Percentiles rank a stretch among this genome's conserved stretches.
phyloP scores from a whole-genome alignment of 1,284 basidiomycete genomes.

The Caloboletus firmus region DNA sequence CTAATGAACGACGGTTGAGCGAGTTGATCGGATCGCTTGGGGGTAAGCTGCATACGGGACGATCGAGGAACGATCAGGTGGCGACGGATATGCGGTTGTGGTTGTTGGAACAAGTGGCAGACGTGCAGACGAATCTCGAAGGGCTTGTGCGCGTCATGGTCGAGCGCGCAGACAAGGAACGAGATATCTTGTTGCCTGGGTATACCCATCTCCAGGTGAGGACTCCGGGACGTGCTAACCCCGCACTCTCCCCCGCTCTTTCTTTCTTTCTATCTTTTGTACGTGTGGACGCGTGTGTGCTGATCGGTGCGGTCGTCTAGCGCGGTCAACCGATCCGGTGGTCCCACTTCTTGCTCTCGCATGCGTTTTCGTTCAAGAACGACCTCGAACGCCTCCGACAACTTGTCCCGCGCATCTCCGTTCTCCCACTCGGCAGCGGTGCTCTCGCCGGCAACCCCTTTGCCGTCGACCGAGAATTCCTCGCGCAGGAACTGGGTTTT shows the following conservation, averaged over 20 bases:
- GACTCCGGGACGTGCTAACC: not conserved
- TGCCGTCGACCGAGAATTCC: slow-evolving; percentile 84
- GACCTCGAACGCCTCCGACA: slow-evolving; percentile 88
- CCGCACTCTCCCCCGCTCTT: too few species aligned
- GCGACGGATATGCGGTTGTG: slow-evolving; percentile 98
- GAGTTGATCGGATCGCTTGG: slow-evolving; percentile 91
- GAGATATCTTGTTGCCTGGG: slow-evolving; percentile 88
- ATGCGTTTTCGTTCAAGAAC: slow-evolving; percentile 87
- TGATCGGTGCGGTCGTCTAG: slow-evolving; percentile 40
- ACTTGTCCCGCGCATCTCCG: slow-evolving; percentile 85
- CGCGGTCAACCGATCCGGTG: slow-evolving; percentile 97
- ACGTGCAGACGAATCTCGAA: slow-evolving; percentile 73
- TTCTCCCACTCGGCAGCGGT: slow-evolving; percentile 91
- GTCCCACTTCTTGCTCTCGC: slow-evolving; percentile 95
- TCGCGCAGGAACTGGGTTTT: slow-evolving; percentile 85
- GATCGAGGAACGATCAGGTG: slow-evolving; percentile 96
- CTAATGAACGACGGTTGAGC: slow-evolving; percentile 92
- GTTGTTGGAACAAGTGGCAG: slow-evolving; percentile 80
- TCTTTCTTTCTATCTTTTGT: too few species aligned
- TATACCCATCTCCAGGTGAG: slow-evolving; percentile 94
- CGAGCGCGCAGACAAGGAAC: slow-evolving; percentile 89
- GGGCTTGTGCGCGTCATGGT: slow-evolving; percentile 86
- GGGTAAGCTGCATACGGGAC: slow-evolving; percentile 94
- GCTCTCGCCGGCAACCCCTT: slow-evolving; percentile 98
- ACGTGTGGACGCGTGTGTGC: not conserved